Conservation (phyloP, 345 rosid species). For the Pelargonium nanum region DNA sequence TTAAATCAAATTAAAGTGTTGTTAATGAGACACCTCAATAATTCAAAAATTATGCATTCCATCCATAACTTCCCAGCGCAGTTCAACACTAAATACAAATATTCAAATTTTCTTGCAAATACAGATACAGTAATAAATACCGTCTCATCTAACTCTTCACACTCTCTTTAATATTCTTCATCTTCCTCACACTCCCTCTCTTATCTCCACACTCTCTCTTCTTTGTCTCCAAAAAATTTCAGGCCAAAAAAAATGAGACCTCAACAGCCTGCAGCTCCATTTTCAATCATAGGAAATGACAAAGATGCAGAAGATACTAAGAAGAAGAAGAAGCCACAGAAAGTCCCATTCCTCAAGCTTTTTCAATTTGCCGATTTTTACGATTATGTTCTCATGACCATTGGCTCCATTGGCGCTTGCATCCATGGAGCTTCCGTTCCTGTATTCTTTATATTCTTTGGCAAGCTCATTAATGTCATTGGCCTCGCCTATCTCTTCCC, state of each 20-base stretch:
- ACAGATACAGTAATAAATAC: neutral
- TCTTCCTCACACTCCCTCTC: neutral
- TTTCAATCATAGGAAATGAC: neutral
- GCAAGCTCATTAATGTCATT: constrained; percentile 60
- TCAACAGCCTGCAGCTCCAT: neutral
- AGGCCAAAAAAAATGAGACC: neutral
- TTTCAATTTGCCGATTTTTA: constrained; percentile 79
- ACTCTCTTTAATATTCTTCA: neutral
- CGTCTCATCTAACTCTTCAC: neutral
- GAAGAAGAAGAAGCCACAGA: constrained; percentile 12
- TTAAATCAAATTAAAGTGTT: too few relatives aligned
- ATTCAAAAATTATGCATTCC: too few relatives aligned
- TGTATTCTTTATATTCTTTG: constrained; percentile 84
- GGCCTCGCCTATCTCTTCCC: constrained; percentile 82
- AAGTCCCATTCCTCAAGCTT: constrained; percentile 52
- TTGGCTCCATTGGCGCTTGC: constrained; percentile 87
- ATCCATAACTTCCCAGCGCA: neutral
- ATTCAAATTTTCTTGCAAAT: neutral
- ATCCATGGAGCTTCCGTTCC: constrained; percentile 93
- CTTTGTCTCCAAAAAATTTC: too few relatives aligned
- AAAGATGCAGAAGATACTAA: constrained; percentile 2
- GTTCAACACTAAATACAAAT: neutral
- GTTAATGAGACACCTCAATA: too few relatives aligned
- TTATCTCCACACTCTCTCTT: neutral
- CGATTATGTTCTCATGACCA: constrained; percentile 59